Evolutionary conservation across 805 yeast genomes (phyloP), one percentile per base, ranked within the genome.

Genomic region (Lachancea meyersii): DNA sequence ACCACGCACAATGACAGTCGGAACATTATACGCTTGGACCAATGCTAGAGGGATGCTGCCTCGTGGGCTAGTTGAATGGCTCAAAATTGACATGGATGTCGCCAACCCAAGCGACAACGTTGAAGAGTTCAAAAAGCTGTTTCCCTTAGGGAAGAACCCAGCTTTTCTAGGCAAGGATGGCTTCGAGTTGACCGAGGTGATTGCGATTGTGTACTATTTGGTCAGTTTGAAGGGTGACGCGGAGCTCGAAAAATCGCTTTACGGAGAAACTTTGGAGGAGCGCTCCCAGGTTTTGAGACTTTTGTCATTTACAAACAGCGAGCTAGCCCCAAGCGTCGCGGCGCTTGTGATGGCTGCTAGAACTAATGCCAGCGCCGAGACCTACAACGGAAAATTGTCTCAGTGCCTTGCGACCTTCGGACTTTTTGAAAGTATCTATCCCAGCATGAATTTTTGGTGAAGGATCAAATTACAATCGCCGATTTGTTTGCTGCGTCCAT

Each of bases 121-220:
- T 28, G 46, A 38, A 18, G 54, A 51, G 14, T 77, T 57, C 63
- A 57, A 60, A n/a, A n/a, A n/a, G n/a, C n/a, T n/a, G n/a, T n/a
- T n/a, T n/a, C n/a, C n/a, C n/a, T n/a, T n/a, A 60, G 68, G 63
- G 44, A 77, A 74, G 64, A 67, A 69, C 49, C 93, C 94, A 65
- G 77, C 86, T 50, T 80, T 81, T 54, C 53, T 76, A 63, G 88
- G 86, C 46, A 80, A 82, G 58, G 75, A 82, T 63, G 88, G 88
- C 48, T 78, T 70, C 73, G 80, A 81, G 64, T 70, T 84, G 62
- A 71, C 75, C 52, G 91, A 84, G 74, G 70, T 68, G 43, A 69
- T 78, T 55, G 89, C 93, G 50, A 65, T 82, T 55, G 53, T 71
- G 50, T 60, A 71, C 63, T 79, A 82, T 71, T 44, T 64, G 31